These are phyloP conservation scores for Volvariella volvacea DNA, from an alignment of 1,284 basidiomycete species.

Conservation along the genomic window DNA sequence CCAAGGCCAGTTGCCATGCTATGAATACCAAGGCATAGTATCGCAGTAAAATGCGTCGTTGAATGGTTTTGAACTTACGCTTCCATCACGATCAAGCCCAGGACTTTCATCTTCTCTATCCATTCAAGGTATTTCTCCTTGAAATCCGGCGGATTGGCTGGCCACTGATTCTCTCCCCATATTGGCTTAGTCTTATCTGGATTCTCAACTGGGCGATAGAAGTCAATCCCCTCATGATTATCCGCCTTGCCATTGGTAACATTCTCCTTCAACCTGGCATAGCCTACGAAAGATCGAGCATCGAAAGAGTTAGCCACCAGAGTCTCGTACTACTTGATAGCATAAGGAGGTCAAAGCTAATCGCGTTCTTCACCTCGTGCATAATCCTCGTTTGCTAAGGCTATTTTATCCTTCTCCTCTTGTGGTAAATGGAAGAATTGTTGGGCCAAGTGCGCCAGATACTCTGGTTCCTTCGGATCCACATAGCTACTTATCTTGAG, in stretches of 20 bases:
- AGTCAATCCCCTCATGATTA: conserved; percentile 80
- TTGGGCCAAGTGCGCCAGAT: conserved; percentile 55
- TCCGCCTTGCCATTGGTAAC: conserved; percentile 80
- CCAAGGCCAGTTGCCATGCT: conserved; percentile 80
- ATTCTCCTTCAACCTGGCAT: conserved; percentile 70
- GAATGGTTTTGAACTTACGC: too few relatives aligned
- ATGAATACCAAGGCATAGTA: conserved; percentile 4
- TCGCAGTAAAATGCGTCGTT: too few relatives aligned
- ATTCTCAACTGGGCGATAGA: conserved; percentile 66
- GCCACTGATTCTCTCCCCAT: conserved; percentile 85
- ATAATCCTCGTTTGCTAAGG: conserved; percentile 58
- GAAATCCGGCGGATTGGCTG: conserved; percentile 46
- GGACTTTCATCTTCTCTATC: conserved; percentile 75
- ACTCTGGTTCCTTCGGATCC: conserved; percentile 52
- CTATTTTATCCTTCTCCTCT: conserved; percentile 66
- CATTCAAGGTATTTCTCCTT: conserved; percentile 59
- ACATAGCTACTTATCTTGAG: conserved; percentile 60
- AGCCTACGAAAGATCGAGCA: conserved; percentile 37
- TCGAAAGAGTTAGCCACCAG: background rate
- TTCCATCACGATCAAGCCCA: conserved; percentile 76
- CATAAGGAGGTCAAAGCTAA: background rate
- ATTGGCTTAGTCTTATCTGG: conserved; percentile 65
- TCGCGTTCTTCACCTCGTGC: conserved; percentile 81
- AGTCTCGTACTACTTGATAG: background rate
- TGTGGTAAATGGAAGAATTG: conserved; percentile 69